phyloP scores from a whole-genome alignment of 2,329 filamentous ascomycete species.

The Colletotrichum orbiculare region DNA sequence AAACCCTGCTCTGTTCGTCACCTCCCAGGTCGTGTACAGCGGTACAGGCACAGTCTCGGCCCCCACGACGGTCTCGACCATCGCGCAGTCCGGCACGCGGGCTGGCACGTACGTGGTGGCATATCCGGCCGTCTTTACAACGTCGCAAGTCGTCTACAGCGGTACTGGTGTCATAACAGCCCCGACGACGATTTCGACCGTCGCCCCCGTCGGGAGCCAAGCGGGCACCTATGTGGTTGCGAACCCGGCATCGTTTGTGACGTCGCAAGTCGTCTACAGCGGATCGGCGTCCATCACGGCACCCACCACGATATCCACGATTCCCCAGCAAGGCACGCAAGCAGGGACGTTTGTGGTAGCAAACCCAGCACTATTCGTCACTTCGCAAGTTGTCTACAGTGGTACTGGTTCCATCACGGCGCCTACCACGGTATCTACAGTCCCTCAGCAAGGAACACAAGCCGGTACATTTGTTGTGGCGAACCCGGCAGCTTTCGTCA shows the following conservation, averaged over 20 bases:
- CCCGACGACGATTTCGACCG: conserved; percentile 7
- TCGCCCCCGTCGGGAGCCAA: conserved; percentile 7
- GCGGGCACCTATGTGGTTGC: conserved; percentile 24
- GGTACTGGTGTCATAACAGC: background rate
- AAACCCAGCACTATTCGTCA: too few relatives aligned
- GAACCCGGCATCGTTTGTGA: conserved; percentile 19
- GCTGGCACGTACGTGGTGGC: conserved; percentile 25
- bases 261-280: conserved; percentile 4
- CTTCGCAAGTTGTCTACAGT: too few relatives aligned
- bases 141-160: background rate
- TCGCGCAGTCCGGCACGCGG: conserved; percentile 8
- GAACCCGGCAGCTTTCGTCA: too few relatives aligned
- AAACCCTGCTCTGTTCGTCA: conserved; percentile 20
- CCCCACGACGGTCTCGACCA: conserved; percentile 4
- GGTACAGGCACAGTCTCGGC: background rate
- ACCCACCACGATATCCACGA: background rate
- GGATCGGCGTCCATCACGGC: background rate
- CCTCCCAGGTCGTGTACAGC: conserved; percentile 3
- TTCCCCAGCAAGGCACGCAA: conserved; percentile 10
- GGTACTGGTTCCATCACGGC: too few relatives aligned
- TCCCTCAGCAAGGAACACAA: too few relatives aligned
- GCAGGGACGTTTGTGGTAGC: conserved; percentile 7
- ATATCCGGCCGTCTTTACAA: background rate
- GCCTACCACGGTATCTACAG: too few relatives aligned
- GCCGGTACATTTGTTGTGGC: too few relatives aligned